Percentiles rank a stretch among this genome's conserved stretches.
Evolutionary conservation across 1,139 yeast species (phyloP).

Genomic region (Yamadazyma diddensiae): DNA sequence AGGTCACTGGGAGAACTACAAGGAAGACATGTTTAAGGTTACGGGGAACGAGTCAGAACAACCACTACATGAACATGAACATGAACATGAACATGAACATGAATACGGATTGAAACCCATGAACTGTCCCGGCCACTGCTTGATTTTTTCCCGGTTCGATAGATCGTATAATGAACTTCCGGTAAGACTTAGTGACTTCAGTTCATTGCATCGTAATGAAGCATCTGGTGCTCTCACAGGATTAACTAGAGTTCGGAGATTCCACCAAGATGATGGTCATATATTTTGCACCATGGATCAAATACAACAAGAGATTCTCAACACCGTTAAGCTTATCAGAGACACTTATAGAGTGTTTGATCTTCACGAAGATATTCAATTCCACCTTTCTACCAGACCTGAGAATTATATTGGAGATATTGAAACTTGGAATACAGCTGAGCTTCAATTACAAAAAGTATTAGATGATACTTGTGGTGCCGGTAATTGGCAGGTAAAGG

Average conservation of each 20-base stretch:
- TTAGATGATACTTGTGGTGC: constrained; percentile 47
- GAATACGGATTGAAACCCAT: constrained; percentile 86
- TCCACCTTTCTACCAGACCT: constrained; percentile 82
- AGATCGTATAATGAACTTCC: constrained; percentile 91
- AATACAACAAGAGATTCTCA: constrained; percentile 71
- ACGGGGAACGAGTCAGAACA: constrained; percentile 41
- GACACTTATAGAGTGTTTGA: constrained; percentile 80
- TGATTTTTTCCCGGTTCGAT: constrained; percentile 77
- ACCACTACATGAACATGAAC: constrained; percentile 12
- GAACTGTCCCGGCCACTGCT: constrained; percentile 99
- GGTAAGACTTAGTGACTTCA: constrained; percentile 84
- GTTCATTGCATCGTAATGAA: constrained; percentile 93
- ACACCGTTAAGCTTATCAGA: constrained; percentile 72
- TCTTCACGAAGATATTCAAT: constrained; percentile 54
- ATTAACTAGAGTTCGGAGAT: constrained; percentile 88
- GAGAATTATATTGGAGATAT: constrained; percentile 78
- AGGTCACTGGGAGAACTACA: constrained; percentile 96
- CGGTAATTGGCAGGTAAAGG: constrained; percentile 68
- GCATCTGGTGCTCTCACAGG: constrained; percentile 94
- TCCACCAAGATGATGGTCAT: constrained; percentile 99
- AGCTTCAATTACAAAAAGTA: constrained; percentile 63
- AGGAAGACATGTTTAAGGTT: constrained; percentile 91
- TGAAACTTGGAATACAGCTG: constrained; percentile 85
- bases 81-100: constrained; percentile 16
- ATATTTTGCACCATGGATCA: constrained; percentile 87